Evolutionary conservation across 345 rosid genomes (phyloP).

Genomic region (rapeseed (Brassica napus)): Da-Ae NC_063438.1:26644501-26645000

Average conservation of each 20-base stretch:
- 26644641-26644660: conserved; percentile 52
- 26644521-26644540: conserved; percentile 40
- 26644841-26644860: conserved; percentile 70
- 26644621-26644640: conserved; percentile 1
- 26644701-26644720: conserved; percentile 66
- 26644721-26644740: conserved; percentile 73
- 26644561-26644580: conserved; percentile 31
- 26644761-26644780: conserved; percentile 70
- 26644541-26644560: conserved; percentile 36
- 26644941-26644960: too few species aligned
- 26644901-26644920: too few species aligned
- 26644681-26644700: conserved; percentile 82
- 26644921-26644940: too few species aligned
- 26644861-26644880: conserved; percentile 68
- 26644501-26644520: conserved; percentile 43
- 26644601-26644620: neutral
- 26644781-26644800: conserved; percentile 71
- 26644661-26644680: conserved; percentile 74
- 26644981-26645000: neutral
- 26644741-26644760: conserved; percentile 72
- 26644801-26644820: conserved; percentile 63
- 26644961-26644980: too few species aligned
- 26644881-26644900: neutral
- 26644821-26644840: conserved; percentile 58
- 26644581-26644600: conserved; percentile 4